Conservation (phyloP, 2,329 filamentous ascomycete species). For the Aspergillus arachidicola region DNA sequence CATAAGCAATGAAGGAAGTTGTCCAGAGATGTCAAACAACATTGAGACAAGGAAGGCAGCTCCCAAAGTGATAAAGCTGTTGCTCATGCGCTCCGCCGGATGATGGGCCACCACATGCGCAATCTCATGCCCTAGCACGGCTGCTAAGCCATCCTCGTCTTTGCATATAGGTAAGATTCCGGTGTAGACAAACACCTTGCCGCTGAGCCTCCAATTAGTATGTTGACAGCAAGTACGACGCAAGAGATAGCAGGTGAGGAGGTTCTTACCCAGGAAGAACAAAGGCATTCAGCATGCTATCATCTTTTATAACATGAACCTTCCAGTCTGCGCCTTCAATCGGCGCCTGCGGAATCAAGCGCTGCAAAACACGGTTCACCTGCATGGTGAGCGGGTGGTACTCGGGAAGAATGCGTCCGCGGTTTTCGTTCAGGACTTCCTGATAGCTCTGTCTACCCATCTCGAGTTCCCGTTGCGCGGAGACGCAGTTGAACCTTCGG, state of each 20-base stretch:
- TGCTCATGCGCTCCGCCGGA: conserved; percentile 57
- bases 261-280: conserved; percentile 58
- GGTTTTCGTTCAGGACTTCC: conserved; percentile 51
- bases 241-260: too few species aligned
- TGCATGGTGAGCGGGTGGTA: conserved; percentile 51
- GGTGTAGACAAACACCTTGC: conserved; percentile 67
- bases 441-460: conserved; percentile 49
- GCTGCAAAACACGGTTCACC: conserved; percentile 56
- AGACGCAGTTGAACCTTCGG: conserved; percentile 61
- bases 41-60: conserved; percentile 30
- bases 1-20: conserved; percentile 44
- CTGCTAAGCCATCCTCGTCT: conserved; percentile 61
- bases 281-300: conserved; percentile 59
- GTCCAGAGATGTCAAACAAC: conserved; percentile 45
- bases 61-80: conserved; percentile 36
- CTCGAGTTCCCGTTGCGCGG: conserved; percentile 47
- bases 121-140: conserved; percentile 66
- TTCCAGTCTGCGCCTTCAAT: conserved; percentile 55
- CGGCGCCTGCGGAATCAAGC: conserved; percentile 57
- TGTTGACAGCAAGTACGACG: background rate
- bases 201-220: conserved; percentile 35
- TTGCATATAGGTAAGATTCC: conserved; percentile 61
- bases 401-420: conserved; percentile 51
- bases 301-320: conserved; percentile 60
- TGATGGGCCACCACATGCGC: conserved; percentile 64